These are phyloP conservation scores for Phaseolus lunatus DNA, from an alignment of 306 rosid genomes.

Conservation along the genomic window DNA sequence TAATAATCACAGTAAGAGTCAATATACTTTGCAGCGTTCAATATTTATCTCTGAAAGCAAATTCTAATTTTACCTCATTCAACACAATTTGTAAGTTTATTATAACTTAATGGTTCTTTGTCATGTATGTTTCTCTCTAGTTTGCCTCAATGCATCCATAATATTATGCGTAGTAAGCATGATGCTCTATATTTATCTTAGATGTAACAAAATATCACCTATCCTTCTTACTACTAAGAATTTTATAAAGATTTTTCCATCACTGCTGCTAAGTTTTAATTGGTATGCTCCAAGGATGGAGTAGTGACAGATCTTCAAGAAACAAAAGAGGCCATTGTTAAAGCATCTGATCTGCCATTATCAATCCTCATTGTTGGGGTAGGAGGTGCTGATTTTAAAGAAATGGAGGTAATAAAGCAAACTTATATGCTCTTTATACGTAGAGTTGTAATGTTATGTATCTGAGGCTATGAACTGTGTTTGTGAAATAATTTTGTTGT, in stretches of 20 bases:
- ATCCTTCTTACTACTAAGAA: conserved; percentile 3
- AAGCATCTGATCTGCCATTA: conserved; percentile 93
- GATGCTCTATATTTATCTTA: not conserved
- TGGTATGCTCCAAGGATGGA: conserved; percentile 76
- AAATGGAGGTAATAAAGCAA: conserved; percentile 83
- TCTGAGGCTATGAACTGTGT: not conserved
- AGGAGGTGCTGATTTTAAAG: conserved; percentile 99
- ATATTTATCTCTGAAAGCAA: conserved; percentile 12
- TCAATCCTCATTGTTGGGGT: conserved; percentile 98
- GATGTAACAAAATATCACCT: not conserved
- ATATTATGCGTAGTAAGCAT: conserved; percentile 1
- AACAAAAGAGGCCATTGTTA: conserved; percentile 96
- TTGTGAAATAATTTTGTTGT: conserved; percentile 37
- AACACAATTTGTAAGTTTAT: not conserved
- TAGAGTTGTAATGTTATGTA: conserved; percentile 24
- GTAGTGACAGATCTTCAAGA: conserved; percentile 99
- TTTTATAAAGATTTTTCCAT: conserved; percentile 22
- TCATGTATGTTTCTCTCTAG: conserved; percentile 7
- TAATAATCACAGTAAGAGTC: conserved; percentile 90
- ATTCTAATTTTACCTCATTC: conserved; percentile 1
- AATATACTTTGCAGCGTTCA: conserved; percentile 41
- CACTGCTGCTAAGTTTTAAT: conserved; percentile 45
- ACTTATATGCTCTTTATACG: conserved; percentile 10
- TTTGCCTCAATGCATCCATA: conserved; percentile 6
- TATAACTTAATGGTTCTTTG: not conserved